Percentiles rank a stretch among this genome's conserved stretches.
Evolutionary conservation across 202 grass and related monocot genomes (phyloP).

Genomic region (Schoenoplectus tabernaemontani): DNA sequence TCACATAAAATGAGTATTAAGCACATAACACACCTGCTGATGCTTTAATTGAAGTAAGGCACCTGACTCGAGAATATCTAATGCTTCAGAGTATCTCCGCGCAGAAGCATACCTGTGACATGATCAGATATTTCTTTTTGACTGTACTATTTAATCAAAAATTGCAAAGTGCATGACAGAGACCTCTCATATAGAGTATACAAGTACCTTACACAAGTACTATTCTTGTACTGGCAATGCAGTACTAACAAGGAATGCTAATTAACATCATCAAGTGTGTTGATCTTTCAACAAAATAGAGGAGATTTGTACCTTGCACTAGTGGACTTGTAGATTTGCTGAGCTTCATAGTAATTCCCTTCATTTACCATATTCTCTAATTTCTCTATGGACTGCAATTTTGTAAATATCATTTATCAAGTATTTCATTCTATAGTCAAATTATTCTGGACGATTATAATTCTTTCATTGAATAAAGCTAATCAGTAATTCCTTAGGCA

Average conservation of each 20-base stretch:
- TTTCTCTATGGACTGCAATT: slow-evolving; percentile 58
- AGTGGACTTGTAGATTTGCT: slow-evolving; percentile 90
- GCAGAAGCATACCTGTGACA: slow-evolving; percentile 59
- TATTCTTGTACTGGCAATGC: background rate
- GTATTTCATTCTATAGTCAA: background rate
- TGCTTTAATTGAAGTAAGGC: slow-evolving; percentile 86
- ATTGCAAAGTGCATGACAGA: background rate
- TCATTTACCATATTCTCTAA: slow-evolving; percentile 66
- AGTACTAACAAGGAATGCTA: background rate
- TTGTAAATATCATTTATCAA: background rate
- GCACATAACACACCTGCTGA: slow-evolving; percentile 55
- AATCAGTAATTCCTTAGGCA: background rate
- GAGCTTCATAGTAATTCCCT: slow-evolving; percentile 82
- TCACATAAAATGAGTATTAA: slow-evolving; percentile 15
- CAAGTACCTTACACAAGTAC: background rate
- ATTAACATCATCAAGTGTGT: background rate
- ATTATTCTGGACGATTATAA: no score
- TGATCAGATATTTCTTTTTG: slow-evolving; percentile 3
- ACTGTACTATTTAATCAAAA: background rate
- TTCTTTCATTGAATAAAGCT: no score
- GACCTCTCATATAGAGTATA: background rate
- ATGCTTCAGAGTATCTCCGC: slow-evolving; percentile 71
- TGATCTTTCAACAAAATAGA: background rate
- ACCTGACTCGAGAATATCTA: slow-evolving; percentile 87
- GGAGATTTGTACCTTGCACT: slow-evolving; percentile 54